Evolutionary conservation across 2,329 filamentous ascomycete species (phyloP).

Genomic region (Pyrenophora seminiperda): DNA sequence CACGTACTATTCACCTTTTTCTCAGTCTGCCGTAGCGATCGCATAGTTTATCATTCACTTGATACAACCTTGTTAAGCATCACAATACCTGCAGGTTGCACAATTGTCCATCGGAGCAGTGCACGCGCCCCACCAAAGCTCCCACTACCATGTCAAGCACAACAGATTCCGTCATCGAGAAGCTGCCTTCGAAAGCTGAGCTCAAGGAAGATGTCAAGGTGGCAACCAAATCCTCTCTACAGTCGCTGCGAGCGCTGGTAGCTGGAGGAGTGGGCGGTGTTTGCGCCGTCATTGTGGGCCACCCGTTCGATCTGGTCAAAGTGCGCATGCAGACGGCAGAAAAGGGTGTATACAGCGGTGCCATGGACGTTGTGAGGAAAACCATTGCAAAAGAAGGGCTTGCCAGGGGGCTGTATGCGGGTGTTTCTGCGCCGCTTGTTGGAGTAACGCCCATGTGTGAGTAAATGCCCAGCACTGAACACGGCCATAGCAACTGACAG

Average conservation of each 20-base stretch:
- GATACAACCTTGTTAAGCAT: constrained; percentile 5
- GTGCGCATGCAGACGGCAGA: constrained; percentile 96
- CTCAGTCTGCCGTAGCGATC: neutral
- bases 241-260: constrained; percentile 77
- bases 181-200: constrained; percentile 49
- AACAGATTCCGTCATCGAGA: constrained; percentile 33
- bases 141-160: constrained; percentile 31
- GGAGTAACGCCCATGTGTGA: constrained; percentile 99
- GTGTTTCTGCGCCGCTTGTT: constrained; percentile 90
- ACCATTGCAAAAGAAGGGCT: constrained; percentile 87
- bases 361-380: constrained; percentile 89
- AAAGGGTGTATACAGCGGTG: constrained; percentile 85
- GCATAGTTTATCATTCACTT: neutral
- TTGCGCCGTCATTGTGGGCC: constrained; percentile 89
- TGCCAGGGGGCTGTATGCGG: constrained; percentile 83
- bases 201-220: constrained; percentile 59
- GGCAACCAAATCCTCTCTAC: constrained; percentile 60
- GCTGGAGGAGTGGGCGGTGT: constrained; percentile 93
- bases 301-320: constrained; percentile 98
- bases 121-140: constrained; percentile 7
- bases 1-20: constrained; percentile 11
- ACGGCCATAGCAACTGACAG: constrained; percentile 9
- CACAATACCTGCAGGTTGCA: neutral
- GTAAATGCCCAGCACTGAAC: constrained; percentile 47
- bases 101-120: constrained; percentile 9